phyloP scores from a whole-genome alignment of 495 filamentous ascomycete species.

The Penicillium manginii region DNA sequence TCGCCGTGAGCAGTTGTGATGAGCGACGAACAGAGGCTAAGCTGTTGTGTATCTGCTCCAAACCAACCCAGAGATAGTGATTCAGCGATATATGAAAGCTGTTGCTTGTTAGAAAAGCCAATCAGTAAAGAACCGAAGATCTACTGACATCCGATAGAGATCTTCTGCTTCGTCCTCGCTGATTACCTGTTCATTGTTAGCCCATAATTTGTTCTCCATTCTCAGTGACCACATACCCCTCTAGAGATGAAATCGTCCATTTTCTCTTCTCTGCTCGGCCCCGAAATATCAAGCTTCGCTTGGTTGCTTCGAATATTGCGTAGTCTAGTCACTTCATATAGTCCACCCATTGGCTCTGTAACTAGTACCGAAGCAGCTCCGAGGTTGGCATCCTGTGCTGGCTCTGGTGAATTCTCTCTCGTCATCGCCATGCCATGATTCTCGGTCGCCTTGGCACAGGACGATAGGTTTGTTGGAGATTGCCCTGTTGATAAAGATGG shows the following conservation, averaged over 20 bases:
- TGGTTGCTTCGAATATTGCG: not conserved
- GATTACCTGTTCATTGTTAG: not conserved
- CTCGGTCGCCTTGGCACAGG: not conserved
- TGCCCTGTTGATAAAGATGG: not conserved
- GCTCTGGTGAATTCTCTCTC: not conserved
- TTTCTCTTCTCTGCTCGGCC: not conserved
- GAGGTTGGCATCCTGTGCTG: not conserved
- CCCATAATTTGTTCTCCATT: not conserved
- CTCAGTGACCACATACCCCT: not conserved
- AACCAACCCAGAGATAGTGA: not conserved
- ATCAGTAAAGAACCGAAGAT: not conserved
- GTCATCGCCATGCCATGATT: not conserved
- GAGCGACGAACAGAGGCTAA: not conserved
- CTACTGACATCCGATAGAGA: not conserved
- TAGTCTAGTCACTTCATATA: not conserved
- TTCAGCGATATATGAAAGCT: not conserved
- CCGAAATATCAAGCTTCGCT: not conserved
- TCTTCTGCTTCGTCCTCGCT: not conserved
- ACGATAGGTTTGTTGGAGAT: not conserved
- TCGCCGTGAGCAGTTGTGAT: not conserved
- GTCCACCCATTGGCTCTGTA: not conserved
- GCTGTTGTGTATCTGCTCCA: not conserved
- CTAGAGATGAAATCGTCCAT: not conserved
- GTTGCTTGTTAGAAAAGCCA: not conserved
- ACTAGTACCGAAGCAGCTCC: not conserved